Evolutionary conservation across 495 filamentous ascomycete genomes (phyloP).

Genomic region (Lentithecium fluviatile): DNA sequence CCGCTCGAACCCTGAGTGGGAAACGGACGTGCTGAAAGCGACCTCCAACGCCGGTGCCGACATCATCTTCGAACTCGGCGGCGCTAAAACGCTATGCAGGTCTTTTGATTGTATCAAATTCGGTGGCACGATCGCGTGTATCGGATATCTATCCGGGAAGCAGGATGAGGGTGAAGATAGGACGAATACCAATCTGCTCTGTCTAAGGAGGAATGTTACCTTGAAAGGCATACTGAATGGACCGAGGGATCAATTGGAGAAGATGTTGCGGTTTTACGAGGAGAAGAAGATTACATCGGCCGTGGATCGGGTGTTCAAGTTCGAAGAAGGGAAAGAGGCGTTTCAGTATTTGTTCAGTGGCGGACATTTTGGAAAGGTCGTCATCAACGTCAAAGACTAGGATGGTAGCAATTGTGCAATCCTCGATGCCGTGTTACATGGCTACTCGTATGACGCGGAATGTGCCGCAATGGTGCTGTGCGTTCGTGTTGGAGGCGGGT

Average conservation of each 20-base stretch:
- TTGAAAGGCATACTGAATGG: conserved; percentile 31
- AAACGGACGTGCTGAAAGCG: conserved; percentile 43
- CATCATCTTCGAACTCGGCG: conserved; percentile 54
- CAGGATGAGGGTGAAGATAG: conserved; percentile 45
- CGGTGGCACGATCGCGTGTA: conserved; percentile 48
- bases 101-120: conserved; percentile 48
- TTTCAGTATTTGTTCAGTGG: conserved; percentile 49
- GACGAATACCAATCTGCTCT: conserved; percentile 46
- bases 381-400: conserved; percentile 39
- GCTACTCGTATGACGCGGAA: too few relatives aligned
- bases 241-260: conserved; percentile 31
- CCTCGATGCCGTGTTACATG: too few relatives aligned
- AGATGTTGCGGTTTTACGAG: conserved; percentile 41
- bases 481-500: too few relatives aligned
- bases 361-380: conserved; percentile 51
- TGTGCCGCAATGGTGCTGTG: too few relatives aligned
- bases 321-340: conserved; percentile 45
- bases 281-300: conserved; percentile 39
- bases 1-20: conserved; percentile 46
- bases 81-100: conserved; percentile 47
- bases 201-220: conserved; percentile 38
- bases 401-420: conserved; percentile 44
- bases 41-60: conserved; percentile 47
- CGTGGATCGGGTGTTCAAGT: conserved; percentile 37
- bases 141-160: conserved; percentile 51